Evolutionary conservation across 148 eudicot species (phyloP), one percentile per base, ranked within the genome.

Genomic region (Nyssa sinensis): DNA sequence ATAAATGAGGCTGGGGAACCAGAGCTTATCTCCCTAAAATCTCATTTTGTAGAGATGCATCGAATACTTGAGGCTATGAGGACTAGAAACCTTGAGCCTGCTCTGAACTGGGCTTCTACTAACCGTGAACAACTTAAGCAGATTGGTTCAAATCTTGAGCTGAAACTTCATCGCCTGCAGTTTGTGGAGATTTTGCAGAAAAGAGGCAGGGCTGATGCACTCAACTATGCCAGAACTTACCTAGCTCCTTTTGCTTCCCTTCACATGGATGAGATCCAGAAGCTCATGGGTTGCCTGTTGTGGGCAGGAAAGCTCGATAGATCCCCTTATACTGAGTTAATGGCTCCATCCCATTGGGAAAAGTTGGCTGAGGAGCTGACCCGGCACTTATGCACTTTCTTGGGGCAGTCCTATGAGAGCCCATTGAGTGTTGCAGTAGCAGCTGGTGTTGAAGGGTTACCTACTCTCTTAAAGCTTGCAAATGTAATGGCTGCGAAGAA

Each of bases 391-490:
- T 86, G 88, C 77, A 66, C 63, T 73, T 73, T 86, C 41, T 24
- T 84, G 70, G 92, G 90, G 44, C 85, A 85, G 41, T 80, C 90
- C 3, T 75, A 72, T 29, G 67, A 64, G 30, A 79, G 84, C 67
- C 86, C 90, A 17, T 62, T 89, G 74, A 66, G 80, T 12, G 82
- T 89, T 55, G 77, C 84, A 3, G 32, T 89, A 25, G 84, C 78
- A 60, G 93, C 93, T 63, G 90, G 88, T 17, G 58, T 81, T 66
- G 84, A 84, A 76, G 88, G 84, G 21, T 75, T 89, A 73, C 93
- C 88, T 9, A 86, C 86, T 44, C 75, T 86, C 12, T 61, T 89
- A 61, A 89, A 86, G 69, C 70, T 86, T 71, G 80, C 72, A 6
- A 79, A 71, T 62, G 85, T 88, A 2, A 84, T 82, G 89, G 78